Base-by-base conservation (phyloP, 2,329 filamentous ascomycete genomes). In the Hypomyces rosellus region DNA sequence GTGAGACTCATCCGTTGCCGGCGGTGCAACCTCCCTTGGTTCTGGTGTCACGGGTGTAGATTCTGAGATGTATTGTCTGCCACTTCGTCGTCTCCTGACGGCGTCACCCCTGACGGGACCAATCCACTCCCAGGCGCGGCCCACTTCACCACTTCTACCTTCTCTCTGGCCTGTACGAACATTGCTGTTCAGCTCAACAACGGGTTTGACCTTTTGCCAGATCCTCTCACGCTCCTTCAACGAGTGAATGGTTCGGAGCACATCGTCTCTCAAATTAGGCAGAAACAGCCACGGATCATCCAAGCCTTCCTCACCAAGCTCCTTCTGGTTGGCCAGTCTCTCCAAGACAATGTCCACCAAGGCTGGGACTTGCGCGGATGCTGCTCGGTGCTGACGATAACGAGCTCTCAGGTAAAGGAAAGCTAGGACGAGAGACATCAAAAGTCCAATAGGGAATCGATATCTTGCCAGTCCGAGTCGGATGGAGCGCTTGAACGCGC, bases 181-280 rank as follows among this genome's bases (percentile, higher is more conserved):
- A 63, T 99, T 99, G 53, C 88, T 87, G 66, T 99, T 99, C 67
- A 85, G 84, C 69, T 99, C 93, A 1, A 99, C 91, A 47, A 97
- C 86, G 46, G 76, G 81, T 58, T 83, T 80, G 16, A 99, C 93
- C 45, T 82, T 82, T 56, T 83, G 78, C 93, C 95, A 99, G 46
- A 99, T 74, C 50, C 82, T 80, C 63, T 93, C 86, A 36, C 93
- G 79, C 59, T 90, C 81, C 8, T 77, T 76, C 16, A 91, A 77
- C 3, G 81, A 85, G 65, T 96, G 89, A 54, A 95, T 84, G 25
- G 86, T 81, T 16, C 92, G 78, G 37, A 99, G 75, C 3, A 99
- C 85, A 63, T 97, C 92, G 63, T 99, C 93, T 53, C 93, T 79
- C 48, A 99, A 73, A 64, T 97, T 93, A 1, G 88, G 88, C 59